Evolutionary conservation across 495 filamentous ascomycete species (phyloP).

Genomic region (Penicillium tannophilum): DNA sequence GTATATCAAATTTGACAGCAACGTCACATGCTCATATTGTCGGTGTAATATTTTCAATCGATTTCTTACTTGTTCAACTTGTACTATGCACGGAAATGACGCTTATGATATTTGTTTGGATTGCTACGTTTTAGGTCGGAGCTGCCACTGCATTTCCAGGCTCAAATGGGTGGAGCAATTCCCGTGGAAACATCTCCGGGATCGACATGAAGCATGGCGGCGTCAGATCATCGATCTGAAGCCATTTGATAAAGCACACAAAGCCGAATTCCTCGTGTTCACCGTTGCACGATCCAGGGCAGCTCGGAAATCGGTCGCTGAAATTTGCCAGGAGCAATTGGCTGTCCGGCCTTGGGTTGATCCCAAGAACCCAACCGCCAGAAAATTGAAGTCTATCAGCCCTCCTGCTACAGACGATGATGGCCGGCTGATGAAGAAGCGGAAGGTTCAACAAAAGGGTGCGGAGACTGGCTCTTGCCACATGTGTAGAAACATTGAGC

Average conservation of each 20-base stretch:
- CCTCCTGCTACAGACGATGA: conserved; percentile 13
- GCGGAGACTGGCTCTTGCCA: conserved; percentile 65
- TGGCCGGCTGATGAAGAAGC: conserved; percentile 48
- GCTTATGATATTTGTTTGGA: conserved; percentile 97
- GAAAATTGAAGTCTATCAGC: conserved; percentile 13
- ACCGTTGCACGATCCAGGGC: conserved; percentile 58
- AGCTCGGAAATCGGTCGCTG: conserved; percentile 76
- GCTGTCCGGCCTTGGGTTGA: conserved; percentile 67
- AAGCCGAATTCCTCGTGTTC: conserved; percentile 57
- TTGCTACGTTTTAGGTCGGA: conserved; percentile 91
- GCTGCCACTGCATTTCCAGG: conserved; percentile 81
- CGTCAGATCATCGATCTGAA: conserved; percentile 69
- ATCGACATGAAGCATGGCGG: conserved; percentile 83
- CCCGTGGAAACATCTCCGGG: conserved; percentile 72
- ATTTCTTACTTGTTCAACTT: conserved; percentile 86
- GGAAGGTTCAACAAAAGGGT: conserved; percentile 47
- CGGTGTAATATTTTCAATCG: conserved; percentile 96
- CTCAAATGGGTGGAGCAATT: conserved; percentile 94
- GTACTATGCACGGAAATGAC: conserved; percentile 65
- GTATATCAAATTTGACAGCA: conserved; percentile 76
- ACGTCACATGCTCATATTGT: conserved; percentile 94
- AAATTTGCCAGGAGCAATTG: conserved; percentile 88
- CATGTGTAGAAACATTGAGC: conserved; percentile 74
- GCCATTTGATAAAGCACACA: conserved; percentile 54
- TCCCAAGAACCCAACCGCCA: conserved; percentile 45